Evolutionary conservation across 208 protist species (phyloP).

Genomic region (Crithidia fasciculata): DNA sequence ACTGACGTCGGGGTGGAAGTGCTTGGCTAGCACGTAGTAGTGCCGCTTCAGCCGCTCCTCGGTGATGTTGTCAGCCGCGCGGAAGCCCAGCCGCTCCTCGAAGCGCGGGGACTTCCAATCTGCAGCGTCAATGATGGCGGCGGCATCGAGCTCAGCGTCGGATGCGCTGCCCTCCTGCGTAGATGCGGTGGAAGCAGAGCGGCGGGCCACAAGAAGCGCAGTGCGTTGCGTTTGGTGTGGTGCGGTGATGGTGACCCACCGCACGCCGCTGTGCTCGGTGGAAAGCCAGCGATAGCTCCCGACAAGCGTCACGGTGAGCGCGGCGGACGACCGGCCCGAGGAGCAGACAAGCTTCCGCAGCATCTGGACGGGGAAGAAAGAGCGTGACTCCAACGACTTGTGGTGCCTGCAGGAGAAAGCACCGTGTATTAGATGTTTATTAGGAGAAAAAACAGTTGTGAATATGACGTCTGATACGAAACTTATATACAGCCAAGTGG

Average conservation of each 20-base stretch:
- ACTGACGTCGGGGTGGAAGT: constrained; percentile 74
- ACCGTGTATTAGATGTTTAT: too few species aligned
- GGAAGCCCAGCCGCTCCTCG: constrained; percentile 74
- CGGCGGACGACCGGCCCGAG: background rate
- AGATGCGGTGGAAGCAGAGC: background rate
- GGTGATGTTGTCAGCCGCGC: constrained; percentile 33
- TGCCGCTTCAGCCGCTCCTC: constrained; percentile 60
- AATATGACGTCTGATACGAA: background rate
- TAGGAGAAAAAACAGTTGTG: background rate
- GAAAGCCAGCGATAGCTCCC: background rate
- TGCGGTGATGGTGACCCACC: background rate
- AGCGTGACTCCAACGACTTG: too few species aligned
- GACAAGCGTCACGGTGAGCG: background rate
- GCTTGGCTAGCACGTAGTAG: constrained; percentile 73
- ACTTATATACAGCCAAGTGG: too few species aligned
- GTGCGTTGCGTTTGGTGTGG: background rate
- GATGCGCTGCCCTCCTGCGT: background rate
- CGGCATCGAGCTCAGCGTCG: constrained; percentile 14
- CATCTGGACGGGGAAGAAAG: background rate
- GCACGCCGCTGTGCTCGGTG: background rate
- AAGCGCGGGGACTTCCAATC: constrained; percentile 50
- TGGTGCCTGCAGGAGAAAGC: too few species aligned
- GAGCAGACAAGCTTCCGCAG: background rate
- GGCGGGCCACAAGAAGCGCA: background rate
- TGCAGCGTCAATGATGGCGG: constrained; percentile 41